Percentiles rank a stretch among this genome's conserved stretches.
phyloP scores from a whole-genome alignment of 73 alveolate genomes.

The Tetrahymena thermophila region DNA sequence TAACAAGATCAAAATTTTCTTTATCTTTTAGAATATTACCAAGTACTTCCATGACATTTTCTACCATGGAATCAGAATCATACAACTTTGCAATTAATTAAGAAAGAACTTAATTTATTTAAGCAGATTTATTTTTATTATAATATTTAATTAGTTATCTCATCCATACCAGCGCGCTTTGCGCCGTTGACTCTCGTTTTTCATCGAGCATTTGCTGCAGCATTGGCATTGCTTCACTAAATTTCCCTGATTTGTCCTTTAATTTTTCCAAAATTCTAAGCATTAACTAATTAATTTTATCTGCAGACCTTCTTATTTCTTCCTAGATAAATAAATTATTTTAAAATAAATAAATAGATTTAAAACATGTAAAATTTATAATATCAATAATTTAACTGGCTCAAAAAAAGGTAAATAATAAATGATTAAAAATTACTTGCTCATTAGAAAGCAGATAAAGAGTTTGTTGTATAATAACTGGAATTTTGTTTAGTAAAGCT shows the following conservation, averaged over 20 bases:
- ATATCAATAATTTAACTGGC: too few species aligned
- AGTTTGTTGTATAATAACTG: neutral
- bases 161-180: conserved; percentile 45
- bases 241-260: conserved; percentile 26
- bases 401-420: too few species aligned
- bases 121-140: conserved; percentile 5
- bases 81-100: conserved; percentile 21
- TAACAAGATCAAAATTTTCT: conserved; percentile 31
- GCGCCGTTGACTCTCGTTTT: conserved; percentile 25
- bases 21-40: conserved; percentile 21
- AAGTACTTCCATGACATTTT: conserved; percentile 35
- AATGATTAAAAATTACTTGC: neutral
- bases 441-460: neutral
- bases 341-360: neutral
- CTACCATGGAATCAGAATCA: conserved; percentile 25
- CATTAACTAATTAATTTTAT: conserved; percentile 25
- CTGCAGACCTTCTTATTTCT: conserved; percentile 44
- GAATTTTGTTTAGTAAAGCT: neutral
- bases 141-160: conserved; percentile 24
- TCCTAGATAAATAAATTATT: neutral
- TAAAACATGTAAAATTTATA: too few species aligned
- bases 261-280: conserved; percentile 20
- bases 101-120: conserved; percentile 22
- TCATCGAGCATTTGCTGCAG: conserved; percentile 31
- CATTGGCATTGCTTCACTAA: conserved; percentile 33